Conservation (phyloP, 148 eudicot species). For the Rhododendron simsii region DNA sequence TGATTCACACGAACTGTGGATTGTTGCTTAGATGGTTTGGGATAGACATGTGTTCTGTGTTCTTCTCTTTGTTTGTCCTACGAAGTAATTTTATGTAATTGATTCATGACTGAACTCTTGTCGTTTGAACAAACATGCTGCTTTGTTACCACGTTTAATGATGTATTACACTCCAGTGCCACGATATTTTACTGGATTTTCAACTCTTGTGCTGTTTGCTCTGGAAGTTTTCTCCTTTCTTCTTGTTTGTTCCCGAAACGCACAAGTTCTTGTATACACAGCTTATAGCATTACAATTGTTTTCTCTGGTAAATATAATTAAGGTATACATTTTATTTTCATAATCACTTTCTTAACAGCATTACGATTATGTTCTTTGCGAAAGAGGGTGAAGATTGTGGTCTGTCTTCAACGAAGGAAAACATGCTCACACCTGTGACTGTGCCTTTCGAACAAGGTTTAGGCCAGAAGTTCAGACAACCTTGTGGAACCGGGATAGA, state of each 20-base stretch:
- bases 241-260: not conserved
- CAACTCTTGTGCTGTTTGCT: not conserved
- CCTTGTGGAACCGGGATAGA: constrained; percentile 90
- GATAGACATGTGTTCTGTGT: not conserved
- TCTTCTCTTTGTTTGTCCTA: not conserved
- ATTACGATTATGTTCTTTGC: constrained; percentile 62
- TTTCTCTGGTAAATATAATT: constrained; percentile 34
- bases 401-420: constrained; percentile 69
- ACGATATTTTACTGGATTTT: not conserved
- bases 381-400: constrained; percentile 66
- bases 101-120: not conserved
- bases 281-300: constrained; percentile 22
- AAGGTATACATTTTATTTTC: constrained; percentile 9
- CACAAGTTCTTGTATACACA: not conserved
- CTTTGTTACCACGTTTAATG: not conserved
- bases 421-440: constrained; percentile 62
- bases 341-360: constrained; percentile 26
- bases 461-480: constrained; percentile 82
- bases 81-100: not conserved
- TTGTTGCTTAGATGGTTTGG: not conserved
- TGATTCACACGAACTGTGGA: not conserved
- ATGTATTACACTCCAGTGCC: not conserved
- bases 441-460: constrained; percentile 67
- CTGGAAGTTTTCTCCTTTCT: not conserved
- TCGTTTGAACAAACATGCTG: not conserved